phyloP scores from a whole-genome alignment of 1,284 basidiomycete species.

The Malassezia obtusa region DNA sequence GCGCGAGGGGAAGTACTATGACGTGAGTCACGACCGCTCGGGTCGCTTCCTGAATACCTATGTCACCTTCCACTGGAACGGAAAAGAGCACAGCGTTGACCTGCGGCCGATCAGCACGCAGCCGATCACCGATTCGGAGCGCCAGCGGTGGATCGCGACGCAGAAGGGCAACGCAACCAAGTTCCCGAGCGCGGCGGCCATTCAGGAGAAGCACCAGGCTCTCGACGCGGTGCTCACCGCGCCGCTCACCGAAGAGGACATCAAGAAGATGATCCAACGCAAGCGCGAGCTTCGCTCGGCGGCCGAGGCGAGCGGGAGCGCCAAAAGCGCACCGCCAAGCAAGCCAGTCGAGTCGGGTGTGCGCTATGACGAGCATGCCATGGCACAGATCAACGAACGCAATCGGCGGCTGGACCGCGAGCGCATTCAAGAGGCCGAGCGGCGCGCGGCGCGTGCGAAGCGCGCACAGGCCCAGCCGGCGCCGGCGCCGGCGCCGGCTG shows the following conservation, averaged over 20 bases:
- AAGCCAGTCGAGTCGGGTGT: not conserved
- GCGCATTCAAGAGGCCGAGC: conserved; percentile 65
- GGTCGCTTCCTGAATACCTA: conserved; percentile 34
- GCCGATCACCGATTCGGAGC: conserved; percentile 26
- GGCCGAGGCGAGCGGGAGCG: conserved; percentile 8
- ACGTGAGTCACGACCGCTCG: conserved; percentile 54
- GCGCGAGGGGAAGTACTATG: conserved; percentile 60
- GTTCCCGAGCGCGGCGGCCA: conserved; percentile 18
- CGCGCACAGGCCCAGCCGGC: conserved; percentile 45
- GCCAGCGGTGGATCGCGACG: conserved; percentile 27
- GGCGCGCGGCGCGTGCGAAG: conserved; percentile 58
- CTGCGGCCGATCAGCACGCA: conserved; percentile 22
- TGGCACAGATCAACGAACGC: conserved; percentile 74
- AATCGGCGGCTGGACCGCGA: conserved; percentile 73
- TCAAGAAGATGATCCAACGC: conserved; percentile 23
- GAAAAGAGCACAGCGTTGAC: conserved; percentile 21
- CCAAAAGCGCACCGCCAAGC: not conserved
- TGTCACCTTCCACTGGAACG: conserved; percentile 24
- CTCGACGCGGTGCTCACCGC: conserved; percentile 26
- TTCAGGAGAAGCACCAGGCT: conserved; percentile 24
- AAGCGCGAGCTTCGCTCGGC: conserved; percentile 23
- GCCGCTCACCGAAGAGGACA: conserved; percentile 33
- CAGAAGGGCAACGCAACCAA: conserved; percentile 9
- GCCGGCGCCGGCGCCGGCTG: not conserved
- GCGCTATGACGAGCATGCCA: conserved; percentile 53